Evolutionary conservation across 169 alveolate species (phyloP), one percentile per base, ranked within the genome.

Genomic region (Cryptosporidium ubiquitum): DNA sequence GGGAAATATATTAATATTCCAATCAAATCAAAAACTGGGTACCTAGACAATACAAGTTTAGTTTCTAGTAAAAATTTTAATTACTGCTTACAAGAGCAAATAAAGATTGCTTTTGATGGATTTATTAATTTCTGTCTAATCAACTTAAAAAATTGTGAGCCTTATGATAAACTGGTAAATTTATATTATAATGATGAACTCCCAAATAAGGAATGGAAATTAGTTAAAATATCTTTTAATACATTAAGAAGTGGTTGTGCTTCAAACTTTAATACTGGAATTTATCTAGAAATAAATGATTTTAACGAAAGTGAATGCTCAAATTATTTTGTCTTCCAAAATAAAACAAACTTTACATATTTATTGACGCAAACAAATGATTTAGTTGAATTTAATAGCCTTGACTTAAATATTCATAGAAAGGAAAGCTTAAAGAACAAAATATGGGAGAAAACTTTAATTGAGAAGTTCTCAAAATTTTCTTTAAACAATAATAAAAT

Each of bases 381-480:
- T n/a, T 23, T 42, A 9, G 23, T 49, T 2, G 61, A 70, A 31
- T 33, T 70, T 14, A 31, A 70, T 37, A 70, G n/a, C n/a, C 20
- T 55, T 1, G 35, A 70, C 3, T n/a, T n/a, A 3, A 23, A 23
- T 23, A 12, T 68, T 49, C 52, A 12, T 68, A 68, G 39, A 31
- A 29, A 9, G 20, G 66, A 40, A 26, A 2, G 10, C 42, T 49
- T 70, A 44, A 14, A 12, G 2, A 14, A 39, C 12, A 29, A 70
- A 70, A 47, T 70, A 6, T 70, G 84, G 84, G 39, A 49, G 42
- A 49, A 70, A 23, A 70, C 84, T 42, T 26, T 70, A 16, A 26
- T 70, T 26, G 66, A 44, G 29, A 70, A 70, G 29, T 26, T 23
- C 40, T 26, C 64, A n/a, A 23, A 47, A 31, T 4, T 26, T 55